Conservation (phyloP, 179 eudicot species). For the Kewa caespitosa region DNA sequence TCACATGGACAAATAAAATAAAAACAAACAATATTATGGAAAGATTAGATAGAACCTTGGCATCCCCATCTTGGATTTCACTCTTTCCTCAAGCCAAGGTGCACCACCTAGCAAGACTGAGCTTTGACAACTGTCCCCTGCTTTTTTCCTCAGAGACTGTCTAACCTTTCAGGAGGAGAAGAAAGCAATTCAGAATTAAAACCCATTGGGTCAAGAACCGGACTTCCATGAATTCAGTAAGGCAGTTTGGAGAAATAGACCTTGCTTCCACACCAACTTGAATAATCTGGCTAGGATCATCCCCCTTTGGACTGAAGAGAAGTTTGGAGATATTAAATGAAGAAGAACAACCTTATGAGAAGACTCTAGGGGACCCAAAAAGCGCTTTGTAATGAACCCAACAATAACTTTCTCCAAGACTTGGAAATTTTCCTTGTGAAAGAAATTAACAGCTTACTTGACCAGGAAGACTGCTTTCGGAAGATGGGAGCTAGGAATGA, state of each 20-base stretch:
- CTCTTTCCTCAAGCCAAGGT: not conserved
- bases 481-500: too few relatives aligned
- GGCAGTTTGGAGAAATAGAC: not conserved
- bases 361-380: not conserved
- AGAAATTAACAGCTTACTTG: not conserved
- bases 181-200: not conserved
- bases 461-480: not conserved
- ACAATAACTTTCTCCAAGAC: not conserved
- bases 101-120: not conserved
- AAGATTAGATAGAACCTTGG: not conserved
- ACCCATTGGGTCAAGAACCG: not conserved
- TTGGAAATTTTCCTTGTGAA: not conserved
- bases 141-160: not conserved
- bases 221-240: not conserved
- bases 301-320: not conserved
- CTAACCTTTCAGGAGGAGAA: not conserved
- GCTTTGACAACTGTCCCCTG: not conserved
- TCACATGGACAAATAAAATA: not conserved
- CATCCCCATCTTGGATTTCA: not conserved
- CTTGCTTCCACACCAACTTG: not conserved
- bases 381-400: not conserved
- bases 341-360: not conserved
- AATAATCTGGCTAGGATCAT: not conserved
- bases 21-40: not conserved
- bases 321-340: too few relatives aligned